phyloP scores from a whole-genome alignment of 108 stramenopile genomes.

The Nitzschia sp. region DNA sequence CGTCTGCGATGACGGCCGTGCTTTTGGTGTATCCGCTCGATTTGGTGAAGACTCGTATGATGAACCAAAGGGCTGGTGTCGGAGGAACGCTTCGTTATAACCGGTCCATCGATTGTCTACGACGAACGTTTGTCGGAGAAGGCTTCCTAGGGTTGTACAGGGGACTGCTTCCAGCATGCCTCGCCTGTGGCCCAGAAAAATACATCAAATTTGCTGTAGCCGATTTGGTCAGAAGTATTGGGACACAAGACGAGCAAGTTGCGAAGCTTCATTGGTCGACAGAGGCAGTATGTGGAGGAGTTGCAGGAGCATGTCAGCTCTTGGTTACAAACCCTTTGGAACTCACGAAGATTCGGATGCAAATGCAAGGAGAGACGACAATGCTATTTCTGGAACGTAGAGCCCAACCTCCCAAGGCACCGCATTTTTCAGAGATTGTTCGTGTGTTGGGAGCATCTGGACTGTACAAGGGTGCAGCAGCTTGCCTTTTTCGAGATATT shows the following conservation, averaged over 20 bases:
- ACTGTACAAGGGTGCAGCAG: constrained; percentile 55
- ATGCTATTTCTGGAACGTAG: constrained; percentile 20
- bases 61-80: constrained; percentile 38
- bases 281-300: constrained; percentile 51
- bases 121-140: constrained; percentile 28
- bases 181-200: constrained; percentile 69
- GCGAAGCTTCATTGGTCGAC: constrained; percentile 7
- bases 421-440: constrained; percentile 27
- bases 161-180: constrained; percentile 48
- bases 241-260: constrained; percentile 1
- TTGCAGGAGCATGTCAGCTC: constrained; percentile 65
- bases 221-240: constrained; percentile 31
- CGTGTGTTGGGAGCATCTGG: constrained; percentile 48
- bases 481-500: constrained; percentile 61
- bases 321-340: constrained; percentile 77
- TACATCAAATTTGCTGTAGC: constrained; percentile 61
- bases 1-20: constrained; percentile 6
- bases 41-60: constrained; percentile 60
- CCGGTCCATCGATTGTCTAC: constrained; percentile 43
- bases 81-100: constrained; percentile 29
- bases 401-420: constrained; percentile 10
- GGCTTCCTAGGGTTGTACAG: constrained; percentile 48
- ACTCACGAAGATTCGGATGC: constrained; percentile 68
- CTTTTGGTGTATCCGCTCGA: constrained; percentile 37
- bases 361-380: constrained; percentile 38